A percentile compares a stretch with the other conserved stretches of the same genome.
Evolutionary conservation across 495 filamentous ascomycete genomes (phyloP).

Genomic region (Daldinia childiae): DNA sequence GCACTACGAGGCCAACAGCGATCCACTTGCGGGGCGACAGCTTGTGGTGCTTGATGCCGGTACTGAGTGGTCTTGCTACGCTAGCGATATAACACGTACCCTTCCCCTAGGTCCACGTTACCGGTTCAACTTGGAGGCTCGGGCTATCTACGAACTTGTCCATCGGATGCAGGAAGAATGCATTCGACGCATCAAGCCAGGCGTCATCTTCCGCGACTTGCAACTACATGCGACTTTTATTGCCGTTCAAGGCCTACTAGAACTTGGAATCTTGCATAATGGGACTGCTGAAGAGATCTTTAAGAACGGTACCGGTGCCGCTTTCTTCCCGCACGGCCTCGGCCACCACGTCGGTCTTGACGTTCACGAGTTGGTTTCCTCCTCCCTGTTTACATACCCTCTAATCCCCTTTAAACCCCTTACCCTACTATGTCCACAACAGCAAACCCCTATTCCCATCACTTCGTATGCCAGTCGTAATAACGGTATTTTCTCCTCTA

Average conservation of each 20-base stretch:
- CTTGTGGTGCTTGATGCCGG: conserved; percentile 87
- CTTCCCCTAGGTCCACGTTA: conserved; percentile 71
- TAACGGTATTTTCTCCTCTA: conserved; percentile 23
- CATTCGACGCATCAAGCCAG: conserved; percentile 71
- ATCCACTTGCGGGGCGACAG: conserved; percentile 70
- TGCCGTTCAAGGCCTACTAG: conserved; percentile 72
- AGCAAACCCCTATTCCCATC: not conserved
- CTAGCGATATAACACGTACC: conserved; percentile 89
- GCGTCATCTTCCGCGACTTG: conserved; percentile 71
- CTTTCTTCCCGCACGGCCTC: conserved; percentile 92
- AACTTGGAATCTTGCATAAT: conserved; percentile 70
- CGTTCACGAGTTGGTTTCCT: conserved; percentile 71
- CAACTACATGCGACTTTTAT: conserved; percentile 77
- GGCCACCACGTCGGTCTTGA: conserved; percentile 92
- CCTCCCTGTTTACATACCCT: conserved; percentile 9
- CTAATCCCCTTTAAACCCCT: conserved; percentile 23
- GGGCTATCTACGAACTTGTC: conserved; percentile 78
- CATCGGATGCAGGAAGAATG: conserved; percentile 84
- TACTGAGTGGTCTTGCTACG: conserved; percentile 85
- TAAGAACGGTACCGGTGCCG: conserved; percentile 70
- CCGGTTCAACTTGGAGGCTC: conserved; percentile 70
- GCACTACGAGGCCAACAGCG: conserved; percentile 86
- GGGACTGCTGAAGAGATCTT: conserved; percentile 72
- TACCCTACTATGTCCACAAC: conserved; percentile 12
- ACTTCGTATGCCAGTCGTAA: conserved; percentile 6